Evolutionary conservation across 495 filamentous ascomycete species (phyloP).

Genomic region (Penicillium turbatum): DNA sequence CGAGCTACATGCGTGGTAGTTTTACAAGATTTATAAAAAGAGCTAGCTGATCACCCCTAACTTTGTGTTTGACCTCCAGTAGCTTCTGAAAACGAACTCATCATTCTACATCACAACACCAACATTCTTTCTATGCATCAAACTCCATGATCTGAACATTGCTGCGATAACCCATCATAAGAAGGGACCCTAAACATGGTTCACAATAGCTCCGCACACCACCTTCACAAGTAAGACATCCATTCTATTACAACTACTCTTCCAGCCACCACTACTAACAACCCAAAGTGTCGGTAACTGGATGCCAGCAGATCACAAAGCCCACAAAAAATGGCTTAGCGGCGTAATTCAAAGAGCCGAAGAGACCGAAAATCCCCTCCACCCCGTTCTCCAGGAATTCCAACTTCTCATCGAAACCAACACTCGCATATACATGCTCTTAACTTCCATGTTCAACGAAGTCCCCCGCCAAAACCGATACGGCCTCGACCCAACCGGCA

Average conservation of each 20-base stretch:
- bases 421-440: constrained; percentile 35
- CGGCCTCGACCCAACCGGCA: constrained; percentile 55
- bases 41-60: too few species aligned
- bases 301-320: constrained; percentile 33
- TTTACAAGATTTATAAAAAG: too few species aligned
- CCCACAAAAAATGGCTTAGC: constrained; percentile 34
- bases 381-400: constrained; percentile 41
- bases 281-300: constrained; percentile 28
- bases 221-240: constrained; percentile 13
- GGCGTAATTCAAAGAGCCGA: constrained; percentile 33
- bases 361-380: constrained; percentile 16
- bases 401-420: constrained; percentile 44
- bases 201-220: constrained; percentile 2
- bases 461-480: constrained; percentile 55
- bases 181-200: background rate
- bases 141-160: too few species aligned
- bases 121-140: too few species aligned
- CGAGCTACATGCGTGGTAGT: too few species aligned
- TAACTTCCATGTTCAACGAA: constrained; percentile 59
- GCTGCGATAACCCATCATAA: too few species aligned
- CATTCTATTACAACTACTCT: background rate
- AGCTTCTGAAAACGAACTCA: too few species aligned
- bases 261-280: background rate
- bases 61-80: too few species aligned
- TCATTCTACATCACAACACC: too few species aligned